Base-by-base conservation (phyloP, 179 eudicot genomes). In the Gypsophila paniculata region DNA sequence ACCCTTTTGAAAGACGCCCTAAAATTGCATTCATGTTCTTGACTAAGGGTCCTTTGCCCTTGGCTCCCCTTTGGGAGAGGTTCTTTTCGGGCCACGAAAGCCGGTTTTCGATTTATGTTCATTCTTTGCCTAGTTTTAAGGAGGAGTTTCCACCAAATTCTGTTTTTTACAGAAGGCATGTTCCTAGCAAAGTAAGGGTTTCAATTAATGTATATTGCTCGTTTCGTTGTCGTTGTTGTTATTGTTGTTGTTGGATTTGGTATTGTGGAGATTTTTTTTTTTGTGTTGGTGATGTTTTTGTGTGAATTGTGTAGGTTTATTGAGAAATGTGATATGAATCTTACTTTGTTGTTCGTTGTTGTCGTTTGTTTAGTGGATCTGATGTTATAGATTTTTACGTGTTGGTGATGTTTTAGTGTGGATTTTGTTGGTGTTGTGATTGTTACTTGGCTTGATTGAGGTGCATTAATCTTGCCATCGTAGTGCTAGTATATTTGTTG, bases 11-110 rank as follows among this genome's bases (percentile, higher is more conserved):
- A 0, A 81, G 86, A 51, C 60, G n/a, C 5, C 82, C 81, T 14
- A 86, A 82, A 68, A 71, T 85, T 57, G 90, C 90, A 4, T 85
- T 85, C 63, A 82, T 86, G 90, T 86, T 86, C 80, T 80, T 86
- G 76, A 68, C 88, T 0, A 85, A 79, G 68, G 90, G 88, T 11
- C 85, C 85, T 3, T 59, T 86, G 75, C 90, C 88, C 12, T 74
- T 84, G 66, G 78, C 82, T 0, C 80, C 86, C 54, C 70, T 83
- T 52, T 83, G 86, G 86, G 86, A 83, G 67, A 80, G 80, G 79
- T 81, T 76, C 63, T 84, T 81, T 44, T 61, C 63, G 62, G 86
- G 86, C 3, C 64, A 84, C 13, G 76, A 81, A 42, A 77, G 65
- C 17, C 75, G 69, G 8, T 81, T 61, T 71, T 84, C 86, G 69